Evolutionary conservation across 1,139 yeast species (phyloP), one percentile per base, ranked within the genome.

Genomic region (Pneumocystis sp.): DNA sequence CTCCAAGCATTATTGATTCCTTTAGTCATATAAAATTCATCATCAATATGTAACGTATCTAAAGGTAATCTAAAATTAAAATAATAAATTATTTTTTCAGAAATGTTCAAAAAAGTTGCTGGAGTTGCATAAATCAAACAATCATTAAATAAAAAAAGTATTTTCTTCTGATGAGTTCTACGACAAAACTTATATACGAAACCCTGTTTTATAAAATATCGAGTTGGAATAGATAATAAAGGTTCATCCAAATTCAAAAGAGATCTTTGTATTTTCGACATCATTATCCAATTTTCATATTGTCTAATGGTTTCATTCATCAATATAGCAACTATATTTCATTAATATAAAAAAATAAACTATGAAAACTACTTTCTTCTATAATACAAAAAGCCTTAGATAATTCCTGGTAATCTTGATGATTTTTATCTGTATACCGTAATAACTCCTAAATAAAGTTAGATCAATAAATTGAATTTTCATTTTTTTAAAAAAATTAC

Each of bases 91-190:
- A 10, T 40, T 21, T 29, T 17, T 17, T 61, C 59, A 31, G 56
- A 37, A 21, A 64, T 37, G 21, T 37, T 61, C 19, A 45, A 12
- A n/a, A 62, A 25, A 34, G 29, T 21, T 25, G 21, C 44, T 12
- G 56, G 56, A 15, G 64, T 64, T 6, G 62, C 66, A 17, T 45
- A 19, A 15, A 62, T 56, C 42, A 64, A 63, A n/a, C 66, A 64
- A 29, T 64, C 66, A 25, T 29, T 61, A 44, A 64, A 62, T 37
- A 64, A 60, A n/a, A 64, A 62, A n/a, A 64, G 59, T n/a, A 61
- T 64, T 10, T 62, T 44, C 19, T 19, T n/a, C 35, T 62, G 62
- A 50, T 57, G 45, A 25, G 19, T 12, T 29, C 25, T 56, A 21
- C 60, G 34, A 31, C 64, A 35, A n/a, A 64, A 19, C 25, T 64